Conservation (phyloP, 805 yeast genomes). For the Huiozyma sinensis region DNA sequence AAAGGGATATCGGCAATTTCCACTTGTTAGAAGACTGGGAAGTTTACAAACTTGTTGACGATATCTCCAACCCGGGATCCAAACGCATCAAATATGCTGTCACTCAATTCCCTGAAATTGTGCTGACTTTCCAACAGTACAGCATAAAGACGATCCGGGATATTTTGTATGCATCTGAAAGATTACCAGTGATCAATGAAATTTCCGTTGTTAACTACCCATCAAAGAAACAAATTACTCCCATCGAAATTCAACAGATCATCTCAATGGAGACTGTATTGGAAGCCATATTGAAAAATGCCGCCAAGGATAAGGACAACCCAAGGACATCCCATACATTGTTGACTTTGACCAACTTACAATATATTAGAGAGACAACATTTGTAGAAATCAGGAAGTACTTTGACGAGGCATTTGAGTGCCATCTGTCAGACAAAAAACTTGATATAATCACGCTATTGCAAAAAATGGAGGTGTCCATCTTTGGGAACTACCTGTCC, state of each 20-base stretch:
- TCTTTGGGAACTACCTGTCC: slow-evolving; percentile 44
- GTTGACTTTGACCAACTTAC: slow-evolving; percentile 44
- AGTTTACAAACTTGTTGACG: slow-evolving; percentile 17
- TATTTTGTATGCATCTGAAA: slow-evolving; percentile 26
- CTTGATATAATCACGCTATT: slow-evolving; percentile 36
- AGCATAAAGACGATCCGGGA: slow-evolving; percentile 27
- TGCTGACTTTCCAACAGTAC: slow-evolving; percentile 25
- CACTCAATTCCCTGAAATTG: slow-evolving; percentile 30
- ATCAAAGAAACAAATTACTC: slow-evolving; percentile 29
- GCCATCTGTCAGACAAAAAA: slow-evolving; percentile 33
- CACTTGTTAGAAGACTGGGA: slow-evolving; percentile 34
- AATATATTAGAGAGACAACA: slow-evolving; percentile 34
- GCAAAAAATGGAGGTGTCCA: slow-evolving; percentile 39
- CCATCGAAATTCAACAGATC: slow-evolving; percentile 32
- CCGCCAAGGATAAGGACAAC: slow-evolving; percentile 32
- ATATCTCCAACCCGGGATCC: neutral
- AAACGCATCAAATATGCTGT: slow-evolving; percentile 23
- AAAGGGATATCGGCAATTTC: slow-evolving; percentile 37
- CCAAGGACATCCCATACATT: slow-evolving; percentile 37
- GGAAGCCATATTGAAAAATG: slow-evolving; percentile 33
- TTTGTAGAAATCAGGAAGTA: slow-evolving; percentile 39
- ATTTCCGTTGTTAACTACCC: slow-evolving; percentile 30
- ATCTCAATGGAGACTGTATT: slow-evolving; percentile 37
- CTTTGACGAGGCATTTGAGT: slow-evolving; percentile 42
- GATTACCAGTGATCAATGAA: slow-evolving; percentile 27